Evolutionary conservation across 768 basidiomycete genomes (phyloP).

Genomic region (Auricularia heimuer): DNA sequence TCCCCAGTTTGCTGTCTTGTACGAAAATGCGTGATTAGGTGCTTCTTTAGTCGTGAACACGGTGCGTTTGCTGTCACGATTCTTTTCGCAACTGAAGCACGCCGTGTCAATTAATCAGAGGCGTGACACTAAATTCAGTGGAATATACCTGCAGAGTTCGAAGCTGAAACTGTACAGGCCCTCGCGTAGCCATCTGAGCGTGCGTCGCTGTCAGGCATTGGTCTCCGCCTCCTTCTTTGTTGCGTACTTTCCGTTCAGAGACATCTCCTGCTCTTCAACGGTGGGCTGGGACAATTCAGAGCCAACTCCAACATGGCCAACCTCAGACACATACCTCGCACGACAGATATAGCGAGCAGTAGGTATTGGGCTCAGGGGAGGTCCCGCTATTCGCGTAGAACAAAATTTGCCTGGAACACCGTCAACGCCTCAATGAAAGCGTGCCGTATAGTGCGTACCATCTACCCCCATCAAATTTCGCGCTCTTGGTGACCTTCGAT

Average conservation of each 20-base stretch:
- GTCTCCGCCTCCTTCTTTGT: not conserved
- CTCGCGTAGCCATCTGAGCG: constrained; percentile 66
- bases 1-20: constrained; percentile 83
- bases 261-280: constrained; percentile 58
- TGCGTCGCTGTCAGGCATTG: not conserved
- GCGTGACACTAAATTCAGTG: no score
- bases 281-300: constrained; percentile 46
- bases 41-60: constrained; percentile 66
- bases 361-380: constrained; percentile 27
- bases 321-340: constrained; percentile 51
- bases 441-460: constrained; percentile 47
- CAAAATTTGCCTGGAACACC: constrained; percentile 42
- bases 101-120: not conserved
- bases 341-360: constrained; percentile 68
- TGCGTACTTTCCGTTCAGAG: constrained; percentile 47
- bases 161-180: constrained; percentile 82
- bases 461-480: constrained; percentile 62
- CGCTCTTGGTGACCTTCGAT: constrained; percentile 68
- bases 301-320: constrained; percentile 1
- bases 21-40: constrained; percentile 71
- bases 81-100: constrained; percentile 12
- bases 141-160: constrained; percentile 52
- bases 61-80: constrained; percentile 34
- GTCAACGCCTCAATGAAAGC: constrained; percentile 2
- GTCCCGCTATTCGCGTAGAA: constrained; percentile 79